Evolutionary conservation across 306 rosid species (phyloP).

Genomic region (Pueraria montana): DNA sequence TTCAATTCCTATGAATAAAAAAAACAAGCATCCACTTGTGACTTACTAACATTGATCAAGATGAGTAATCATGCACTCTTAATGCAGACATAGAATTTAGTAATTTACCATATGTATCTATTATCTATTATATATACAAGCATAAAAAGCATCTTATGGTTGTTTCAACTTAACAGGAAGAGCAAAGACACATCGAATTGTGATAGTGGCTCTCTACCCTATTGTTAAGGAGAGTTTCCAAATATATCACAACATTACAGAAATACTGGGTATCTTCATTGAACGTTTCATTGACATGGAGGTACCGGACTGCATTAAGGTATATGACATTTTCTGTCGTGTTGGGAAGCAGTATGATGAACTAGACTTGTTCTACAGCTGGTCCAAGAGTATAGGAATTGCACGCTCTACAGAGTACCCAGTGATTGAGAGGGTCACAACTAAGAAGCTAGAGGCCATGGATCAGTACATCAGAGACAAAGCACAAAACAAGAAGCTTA

Average conservation of each 20-base stretch:
- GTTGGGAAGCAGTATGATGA: conserved; percentile 87
- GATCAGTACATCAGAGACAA: conserved; percentile 79
- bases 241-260: conserved; percentile 69
- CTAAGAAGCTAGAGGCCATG: conserved; percentile 75
- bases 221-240: conserved; percentile 83
- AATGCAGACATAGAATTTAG: not conserved
- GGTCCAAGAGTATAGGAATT: conserved; percentile 75
- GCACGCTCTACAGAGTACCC: conserved; percentile 89
- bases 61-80: not conserved
- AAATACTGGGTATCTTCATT: conserved; percentile 63
- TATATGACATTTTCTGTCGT: conserved; percentile 79
- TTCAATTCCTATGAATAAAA: no score
- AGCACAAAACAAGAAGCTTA: conserved; percentile 43
- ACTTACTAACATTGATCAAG: not conserved
- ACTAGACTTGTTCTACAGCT: conserved; percentile 71
- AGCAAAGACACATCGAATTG: conserved; percentile 77
- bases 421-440: conserved; percentile 76
- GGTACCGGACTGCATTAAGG: conserved; percentile 63
- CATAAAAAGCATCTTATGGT: conserved; percentile 19
- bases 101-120: not conserved
- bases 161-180: conserved; percentile 59
- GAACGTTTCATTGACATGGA: conserved; percentile 76
- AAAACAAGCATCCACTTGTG: not conserved
- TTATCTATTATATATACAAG: not conserved
- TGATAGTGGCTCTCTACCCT: conserved; percentile 79